These are phyloP conservation scores for Mycena galericulata DNA, from an alignment of 768 basidiomycete genomes.

Conservation along the genomic window DNA sequence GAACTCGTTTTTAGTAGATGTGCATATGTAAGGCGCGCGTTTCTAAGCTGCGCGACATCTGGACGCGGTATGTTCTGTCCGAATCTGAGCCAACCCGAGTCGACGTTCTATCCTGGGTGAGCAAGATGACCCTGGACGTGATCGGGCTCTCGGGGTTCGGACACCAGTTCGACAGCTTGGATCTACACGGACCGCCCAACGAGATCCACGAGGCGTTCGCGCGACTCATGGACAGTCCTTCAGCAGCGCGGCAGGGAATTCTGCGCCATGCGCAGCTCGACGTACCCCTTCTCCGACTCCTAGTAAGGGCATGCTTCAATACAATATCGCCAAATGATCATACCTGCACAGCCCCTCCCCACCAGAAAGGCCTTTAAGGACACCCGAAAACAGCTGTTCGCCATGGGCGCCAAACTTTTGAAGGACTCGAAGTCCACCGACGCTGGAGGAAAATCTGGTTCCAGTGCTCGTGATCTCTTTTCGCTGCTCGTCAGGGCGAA, in stretches of 20 bases:
- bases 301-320: neutral
- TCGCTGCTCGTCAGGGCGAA: slow-evolving; percentile 62
- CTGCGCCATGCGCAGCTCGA: neutral
- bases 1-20: too few relatives aligned
- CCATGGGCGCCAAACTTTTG: neutral
- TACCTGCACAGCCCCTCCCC: neutral
- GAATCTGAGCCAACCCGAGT: neutral
- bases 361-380: neutral
- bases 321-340: neutral
- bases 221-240: slow-evolving; percentile 5
- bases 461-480: slow-evolving; percentile 57
- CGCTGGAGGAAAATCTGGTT: slow-evolving; percentile 35
- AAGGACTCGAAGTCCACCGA: neutral
- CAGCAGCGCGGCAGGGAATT: neutral
- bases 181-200: neutral
- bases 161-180: slow-evolving; percentile 17
- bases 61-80: neutral
- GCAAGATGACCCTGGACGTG: slow-evolving; percentile 27
- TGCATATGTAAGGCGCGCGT: too few relatives aligned
- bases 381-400: neutral
- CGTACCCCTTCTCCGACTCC: neutral
- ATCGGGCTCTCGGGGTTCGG: slow-evolving; percentile 19
- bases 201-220: slow-evolving; percentile 4
- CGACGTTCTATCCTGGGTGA: slow-evolving; percentile 17
- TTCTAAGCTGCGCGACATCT: slow-evolving; percentile 21